Evolutionary conservation across 768 basidiomycete species (phyloP).

Genomic region (Tulasnella sp.): DNA sequence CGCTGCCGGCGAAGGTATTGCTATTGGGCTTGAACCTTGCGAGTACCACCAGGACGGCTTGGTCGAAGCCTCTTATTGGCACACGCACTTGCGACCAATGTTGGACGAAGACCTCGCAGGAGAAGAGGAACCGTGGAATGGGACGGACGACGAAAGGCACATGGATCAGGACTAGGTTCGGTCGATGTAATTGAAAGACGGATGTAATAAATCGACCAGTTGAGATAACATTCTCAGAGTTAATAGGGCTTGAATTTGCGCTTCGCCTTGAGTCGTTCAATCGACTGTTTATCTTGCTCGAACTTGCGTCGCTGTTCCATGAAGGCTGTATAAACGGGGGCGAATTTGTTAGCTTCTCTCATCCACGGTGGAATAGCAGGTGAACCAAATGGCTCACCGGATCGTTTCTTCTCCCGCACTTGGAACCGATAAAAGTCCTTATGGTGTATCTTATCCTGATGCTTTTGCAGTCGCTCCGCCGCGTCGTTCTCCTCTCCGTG

Average conservation of each 20-base stretch:
- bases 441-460: slow-evolving; percentile 52
- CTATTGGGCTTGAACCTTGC: slow-evolving; percentile 22
- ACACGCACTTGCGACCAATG: not conserved
- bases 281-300: slow-evolving; percentile 79
- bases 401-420: slow-evolving; percentile 76
- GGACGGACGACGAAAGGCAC: not conserved
- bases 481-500: slow-evolving; percentile 22
- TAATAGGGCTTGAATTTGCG: slow-evolving; percentile 84
- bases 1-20: slow-evolving; percentile 20
- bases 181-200: not conserved
- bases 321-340: slow-evolving; percentile 30
- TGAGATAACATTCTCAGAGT: slow-evolving; percentile 13
- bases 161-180: not conserved
- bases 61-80: not conserved
- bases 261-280: slow-evolving; percentile 66
- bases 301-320: slow-evolving; percentile 61
- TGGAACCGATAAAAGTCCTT: slow-evolving; percentile 81
- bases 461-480: slow-evolving; percentile 37
- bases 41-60: slow-evolving; percentile 17
- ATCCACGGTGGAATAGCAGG: not conserved
- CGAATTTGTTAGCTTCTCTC: slow-evolving; percentile 17
- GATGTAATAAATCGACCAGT: not conserved
- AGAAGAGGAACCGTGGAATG: slow-evolving; percentile 3
- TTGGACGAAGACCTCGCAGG: not conserved
- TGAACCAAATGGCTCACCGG: slow-evolving; percentile 44